Conservation (phyloP, 2,329 filamentous ascomycete species). For the Botrytis byssoidea region DNA sequence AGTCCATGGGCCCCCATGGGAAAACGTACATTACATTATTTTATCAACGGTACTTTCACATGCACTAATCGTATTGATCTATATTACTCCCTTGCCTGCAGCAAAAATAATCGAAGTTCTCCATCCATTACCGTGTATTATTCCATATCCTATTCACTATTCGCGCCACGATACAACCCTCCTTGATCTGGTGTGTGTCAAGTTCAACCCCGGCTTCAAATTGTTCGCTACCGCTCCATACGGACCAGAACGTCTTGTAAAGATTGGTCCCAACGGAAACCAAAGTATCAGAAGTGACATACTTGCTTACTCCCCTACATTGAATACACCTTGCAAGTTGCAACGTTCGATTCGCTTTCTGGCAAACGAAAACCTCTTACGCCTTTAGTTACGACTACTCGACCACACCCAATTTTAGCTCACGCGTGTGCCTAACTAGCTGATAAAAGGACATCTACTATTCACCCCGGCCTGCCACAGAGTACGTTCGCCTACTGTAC, state of each 20-base stretch:
- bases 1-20: neutral
- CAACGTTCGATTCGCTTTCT: neutral
- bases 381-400: neutral
- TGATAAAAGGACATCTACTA: neutral
- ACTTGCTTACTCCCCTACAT: neutral
- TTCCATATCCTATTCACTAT: neutral
- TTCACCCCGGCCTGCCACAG: neutral
- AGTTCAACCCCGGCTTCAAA: neutral
- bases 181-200: slow-evolving; percentile 3
- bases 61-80: neutral
- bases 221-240: neutral
- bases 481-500: neutral
- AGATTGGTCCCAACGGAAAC: slow-evolving; percentile 2
- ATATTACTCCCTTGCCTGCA: neutral
- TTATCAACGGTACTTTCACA: neutral
- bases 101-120: neutral
- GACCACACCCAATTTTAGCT: too few relatives aligned
- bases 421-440: neutral
- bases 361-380: slow-evolving; percentile 3
- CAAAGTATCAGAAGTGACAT: slow-evolving; percentile 4
- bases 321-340: neutral
- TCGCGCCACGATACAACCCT: slow-evolving; percentile 9
- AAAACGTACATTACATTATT: neutral
- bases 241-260: neutral
- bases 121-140: neutral